These are phyloP conservation scores for Fragaria vesca DNA, from an alignment of 306 rosid species.

Conservation along the genomic window DNA sequence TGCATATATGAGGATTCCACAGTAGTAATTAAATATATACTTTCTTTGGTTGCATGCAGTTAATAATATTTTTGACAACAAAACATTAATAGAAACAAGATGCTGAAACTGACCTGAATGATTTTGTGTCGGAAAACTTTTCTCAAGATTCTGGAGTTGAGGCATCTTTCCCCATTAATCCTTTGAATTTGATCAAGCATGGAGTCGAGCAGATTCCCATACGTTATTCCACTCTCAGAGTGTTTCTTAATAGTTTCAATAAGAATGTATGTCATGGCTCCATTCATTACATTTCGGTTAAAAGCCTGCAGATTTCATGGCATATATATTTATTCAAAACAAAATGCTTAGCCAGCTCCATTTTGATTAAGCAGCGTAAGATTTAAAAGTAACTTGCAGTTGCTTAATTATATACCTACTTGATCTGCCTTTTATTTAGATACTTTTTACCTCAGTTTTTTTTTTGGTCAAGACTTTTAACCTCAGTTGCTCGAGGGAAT, in stretches of 20 bases:
- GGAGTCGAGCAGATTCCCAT: conserved; percentile 32
- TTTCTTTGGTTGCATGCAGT: conserved; percentile 13
- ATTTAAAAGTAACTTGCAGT: not conserved
- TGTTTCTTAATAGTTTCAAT: conserved; percentile 26
- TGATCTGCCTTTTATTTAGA: no score
- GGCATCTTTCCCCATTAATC: conserved; percentile 33
- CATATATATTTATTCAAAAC: not conserved
- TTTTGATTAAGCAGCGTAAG: not conserved
- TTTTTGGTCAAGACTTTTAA: no score
- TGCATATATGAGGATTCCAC: conserved; percentile 26
- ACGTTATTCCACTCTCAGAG: conserved; percentile 32
- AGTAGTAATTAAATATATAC: not conserved
- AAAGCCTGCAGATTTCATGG: conserved; percentile 39
- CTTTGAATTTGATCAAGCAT: conserved; percentile 29
- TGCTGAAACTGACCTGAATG: conserved; percentile 38
- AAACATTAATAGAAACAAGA: not conserved
- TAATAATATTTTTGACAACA: no score
- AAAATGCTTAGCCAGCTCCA: not conserved
- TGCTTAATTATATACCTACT: no score
- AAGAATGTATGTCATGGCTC: conserved; percentile 64
- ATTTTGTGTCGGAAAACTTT: conserved; percentile 38
- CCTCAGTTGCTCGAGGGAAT: no score
- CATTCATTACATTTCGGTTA: conserved; percentile 54
- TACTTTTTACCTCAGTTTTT: no score
- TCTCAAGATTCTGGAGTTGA: conserved; percentile 22